Base-by-base conservation (phyloP, 768 basidiomycete species). In the Filobasidium floriforme region DNA sequence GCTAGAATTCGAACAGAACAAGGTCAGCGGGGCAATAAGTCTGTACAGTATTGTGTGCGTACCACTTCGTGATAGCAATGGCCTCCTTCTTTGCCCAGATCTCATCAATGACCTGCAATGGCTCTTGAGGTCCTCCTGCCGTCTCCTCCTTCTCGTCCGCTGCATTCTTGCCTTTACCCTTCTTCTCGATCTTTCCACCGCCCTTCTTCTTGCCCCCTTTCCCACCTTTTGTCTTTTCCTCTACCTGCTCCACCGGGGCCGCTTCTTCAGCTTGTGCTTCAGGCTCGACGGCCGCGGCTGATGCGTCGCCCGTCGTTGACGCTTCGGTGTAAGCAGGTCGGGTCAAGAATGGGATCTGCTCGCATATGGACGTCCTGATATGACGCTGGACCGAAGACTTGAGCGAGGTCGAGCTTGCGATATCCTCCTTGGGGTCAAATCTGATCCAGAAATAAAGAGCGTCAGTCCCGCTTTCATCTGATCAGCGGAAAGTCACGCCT, bases 81-180 rank as follows among this genome's bases (percentile, higher is more conserved):
- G 87, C 84, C 82, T 97, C 94, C 83, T 98, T 99, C 89, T 98
- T 99, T 1, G 93, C 91, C 96, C 96, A 99, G 61, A 99, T 84
- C 72, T 84, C 84, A 75, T 99, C 96, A 37, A 98, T 81, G 1
- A 74, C 70, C 4, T 41, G 37, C 32, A 87, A 85, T 69, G 89
- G 90, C 49, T 85, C 83, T 68, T 87, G 69, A 28, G 46, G 49
- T 14, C 67, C 73, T 9, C 46, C 69, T 1, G 62, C 62, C 1
- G 68, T 73, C 29, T 71, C 73, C 19, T 65, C 72, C 14, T 65
- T 73, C 6, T 70, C 73, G 41, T 72, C 60, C 22, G 52, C 68
- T 44, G 70, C 63, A 10, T 68, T 66, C 59, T 71, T 71, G 19
- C 63, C 63, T 26, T 67, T 69, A 0, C 52, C 65, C 10, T 63